Conservation (phyloP, 148 eudicot species). For the Fagopyrum tataricum region DNA sequence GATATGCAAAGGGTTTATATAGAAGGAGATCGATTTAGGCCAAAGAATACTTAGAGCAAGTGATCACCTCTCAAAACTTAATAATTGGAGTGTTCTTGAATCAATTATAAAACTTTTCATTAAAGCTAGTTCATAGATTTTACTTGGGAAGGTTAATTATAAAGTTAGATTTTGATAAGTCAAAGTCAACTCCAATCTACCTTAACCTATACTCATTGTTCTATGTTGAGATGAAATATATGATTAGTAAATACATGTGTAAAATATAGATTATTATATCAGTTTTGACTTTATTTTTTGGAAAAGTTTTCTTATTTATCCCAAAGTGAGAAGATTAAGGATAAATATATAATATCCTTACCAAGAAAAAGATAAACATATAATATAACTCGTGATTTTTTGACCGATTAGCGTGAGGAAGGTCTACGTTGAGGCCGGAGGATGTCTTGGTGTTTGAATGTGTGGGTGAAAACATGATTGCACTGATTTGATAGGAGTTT, state of each 20-base stretch:
- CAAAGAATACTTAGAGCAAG: neutral
- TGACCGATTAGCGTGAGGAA: no score
- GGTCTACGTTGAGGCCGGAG: no score
- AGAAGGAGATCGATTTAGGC: neutral
- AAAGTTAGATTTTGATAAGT: neutral
- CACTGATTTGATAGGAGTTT: no score
- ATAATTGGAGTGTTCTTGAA: neutral
- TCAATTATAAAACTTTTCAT: neutral
- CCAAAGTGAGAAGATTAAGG: no score
- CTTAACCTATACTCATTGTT: neutral
- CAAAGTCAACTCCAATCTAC: conserved; percentile 6
- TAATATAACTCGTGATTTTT: no score
- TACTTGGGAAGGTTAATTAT: neutral
- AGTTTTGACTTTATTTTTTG: neutral
- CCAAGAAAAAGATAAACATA: no score
- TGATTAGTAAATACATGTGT: neutral
- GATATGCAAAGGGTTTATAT: conserved; percentile 3
- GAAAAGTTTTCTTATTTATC: neutral
- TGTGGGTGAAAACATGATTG: no score
- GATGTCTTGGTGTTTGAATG: no score
- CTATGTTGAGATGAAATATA: no score
- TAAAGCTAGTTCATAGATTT: neutral
- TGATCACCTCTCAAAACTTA: neutral
- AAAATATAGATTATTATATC: neutral
- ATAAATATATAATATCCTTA: no score